These are phyloP conservation scores for Colletotrichum salicis DNA, from an alignment of 2,329 filamentous ascomycete genomes.

Conservation along the genomic window DNA sequence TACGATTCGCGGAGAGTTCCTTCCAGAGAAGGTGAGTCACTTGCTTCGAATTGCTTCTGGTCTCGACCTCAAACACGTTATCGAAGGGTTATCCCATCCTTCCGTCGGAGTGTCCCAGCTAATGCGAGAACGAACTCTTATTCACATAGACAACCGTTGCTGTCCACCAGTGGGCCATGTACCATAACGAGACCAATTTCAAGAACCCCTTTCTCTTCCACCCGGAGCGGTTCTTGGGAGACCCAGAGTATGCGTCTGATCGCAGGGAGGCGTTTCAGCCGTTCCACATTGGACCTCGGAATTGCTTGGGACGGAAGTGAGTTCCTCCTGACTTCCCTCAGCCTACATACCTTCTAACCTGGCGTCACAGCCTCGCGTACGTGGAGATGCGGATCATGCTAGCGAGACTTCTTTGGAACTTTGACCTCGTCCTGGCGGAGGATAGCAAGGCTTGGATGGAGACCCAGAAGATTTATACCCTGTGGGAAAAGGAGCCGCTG, in stretches of 20 bases:
- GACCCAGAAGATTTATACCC: constrained; percentile 14
- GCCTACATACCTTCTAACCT: background rate
- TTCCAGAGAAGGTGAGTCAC: constrained; percentile 46
- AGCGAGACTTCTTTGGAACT: constrained; percentile 56
- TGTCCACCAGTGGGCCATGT: constrained; percentile 48
- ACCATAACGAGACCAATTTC: constrained; percentile 48
- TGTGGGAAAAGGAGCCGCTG: constrained; percentile 25
- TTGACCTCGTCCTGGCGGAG: constrained; percentile 53
- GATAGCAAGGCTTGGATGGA: constrained; percentile 50
- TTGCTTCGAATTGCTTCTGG: background rate
- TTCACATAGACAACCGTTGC: constrained; percentile 45
- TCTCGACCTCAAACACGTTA: background rate
- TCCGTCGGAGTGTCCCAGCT: background rate
- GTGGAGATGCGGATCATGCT: constrained; percentile 60
- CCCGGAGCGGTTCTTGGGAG: constrained; percentile 52
- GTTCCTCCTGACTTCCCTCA: constrained; percentile 3
- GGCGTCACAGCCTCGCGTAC: constrained; percentile 50
- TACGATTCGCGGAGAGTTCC: constrained; percentile 42
- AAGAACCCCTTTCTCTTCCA: constrained; percentile 54
- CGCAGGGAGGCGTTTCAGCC: constrained; percentile 41
- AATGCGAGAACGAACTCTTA: background rate
- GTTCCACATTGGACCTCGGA: constrained; percentile 44
- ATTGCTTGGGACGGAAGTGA: constrained; percentile 48
- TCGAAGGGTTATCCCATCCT: too few relatives aligned
- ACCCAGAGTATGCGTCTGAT: constrained; percentile 39